phyloP scores from a whole-genome alignment of 116 monocot genomes.

The Phalaenopsis hybrid region DNA sequence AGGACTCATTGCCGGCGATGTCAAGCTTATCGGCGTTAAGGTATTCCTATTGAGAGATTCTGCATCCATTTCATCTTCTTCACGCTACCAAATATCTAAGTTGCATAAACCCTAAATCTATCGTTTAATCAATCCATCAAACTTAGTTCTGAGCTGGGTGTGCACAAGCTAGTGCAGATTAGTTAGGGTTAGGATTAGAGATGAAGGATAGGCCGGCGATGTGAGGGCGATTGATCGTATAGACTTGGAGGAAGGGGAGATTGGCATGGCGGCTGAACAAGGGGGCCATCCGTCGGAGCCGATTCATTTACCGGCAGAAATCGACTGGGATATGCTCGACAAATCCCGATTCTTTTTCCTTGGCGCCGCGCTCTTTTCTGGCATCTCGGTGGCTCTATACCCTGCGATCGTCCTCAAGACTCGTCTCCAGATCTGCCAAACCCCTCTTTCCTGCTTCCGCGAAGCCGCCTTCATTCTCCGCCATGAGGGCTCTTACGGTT shows the following conservation, averaged over 20 bases:
- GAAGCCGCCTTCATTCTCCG: slow-evolving; percentile 44
- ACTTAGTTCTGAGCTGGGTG: too few species aligned
- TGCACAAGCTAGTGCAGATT: too few species aligned
- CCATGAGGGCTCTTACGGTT: slow-evolving; percentile 46
- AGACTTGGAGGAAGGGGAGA: slow-evolving; percentile 7
- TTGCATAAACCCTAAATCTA: too few species aligned
- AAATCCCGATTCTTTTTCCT: slow-evolving; percentile 80
- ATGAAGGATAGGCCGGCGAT: too few species aligned
- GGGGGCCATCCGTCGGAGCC: slow-evolving; percentile 18
- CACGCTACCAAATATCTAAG: too few species aligned
- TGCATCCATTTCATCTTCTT: too few species aligned
- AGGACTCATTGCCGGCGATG: too few species aligned
- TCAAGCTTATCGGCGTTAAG: too few species aligned
- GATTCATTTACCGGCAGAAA: slow-evolving; percentile 62
- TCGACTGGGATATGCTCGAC: slow-evolving; percentile 87
- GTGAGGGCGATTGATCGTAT: too few species aligned
- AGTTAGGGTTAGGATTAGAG: too few species aligned
- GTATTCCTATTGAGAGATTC: too few species aligned
- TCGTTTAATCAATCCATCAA: too few species aligned
- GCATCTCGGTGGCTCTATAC: slow-evolving; percentile 67
- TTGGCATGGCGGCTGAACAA: slow-evolving; percentile 31
- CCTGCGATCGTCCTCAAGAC: slow-evolving; percentile 79
- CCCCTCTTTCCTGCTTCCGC: slow-evolving; percentile 17
- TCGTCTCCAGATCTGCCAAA: slow-evolving; percentile 52
- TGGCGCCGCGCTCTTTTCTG: slow-evolving; percentile 77